Evolutionary conservation across 1,139 yeast genomes (phyloP).

Genomic region (Suhomyces choctaworum): DNA sequence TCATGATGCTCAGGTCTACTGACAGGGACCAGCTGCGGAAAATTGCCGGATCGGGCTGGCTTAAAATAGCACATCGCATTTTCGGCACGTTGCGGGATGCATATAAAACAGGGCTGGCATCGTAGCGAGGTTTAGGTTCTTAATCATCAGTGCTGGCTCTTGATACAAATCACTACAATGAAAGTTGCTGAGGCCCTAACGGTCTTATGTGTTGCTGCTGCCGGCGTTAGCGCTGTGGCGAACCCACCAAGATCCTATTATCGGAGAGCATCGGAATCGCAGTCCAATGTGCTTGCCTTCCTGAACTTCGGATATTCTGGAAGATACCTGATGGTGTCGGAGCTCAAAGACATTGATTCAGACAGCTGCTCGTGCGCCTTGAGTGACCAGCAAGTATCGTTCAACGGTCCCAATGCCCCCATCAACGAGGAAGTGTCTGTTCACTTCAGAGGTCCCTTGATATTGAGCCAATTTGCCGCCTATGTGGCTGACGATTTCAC

Average conservation of each 20-base stretch:
- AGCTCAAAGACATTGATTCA: slow-evolving; percentile 44
- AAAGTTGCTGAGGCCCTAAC: slow-evolving; percentile 1
- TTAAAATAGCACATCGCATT: too few relatives aligned
- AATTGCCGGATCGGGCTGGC: too few relatives aligned
- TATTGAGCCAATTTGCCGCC: slow-evolving; percentile 71
- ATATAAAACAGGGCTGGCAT: too few relatives aligned
- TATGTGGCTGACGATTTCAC: slow-evolving; percentile 28
- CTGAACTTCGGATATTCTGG: slow-evolving; percentile 70
- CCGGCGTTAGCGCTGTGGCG: slow-evolving; percentile 1
- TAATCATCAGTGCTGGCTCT: not conserved
- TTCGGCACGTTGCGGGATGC: too few relatives aligned
- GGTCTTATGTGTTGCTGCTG: slow-evolving; percentile 1
- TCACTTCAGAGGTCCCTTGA: slow-evolving; percentile 92
- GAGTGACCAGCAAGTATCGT: slow-evolving; percentile 48
- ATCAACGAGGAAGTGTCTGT: slow-evolving; percentile 86
- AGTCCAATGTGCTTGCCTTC: slow-evolving; percentile 18
- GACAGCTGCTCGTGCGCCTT: slow-evolving; percentile 68
- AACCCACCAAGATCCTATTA: not conserved
- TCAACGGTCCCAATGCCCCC: slow-evolving; percentile 80
- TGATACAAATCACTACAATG: slow-evolving; percentile 1
- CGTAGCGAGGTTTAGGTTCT: not conserved
- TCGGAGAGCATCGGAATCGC: slow-evolving; percentile 3
- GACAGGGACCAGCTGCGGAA: not conserved
- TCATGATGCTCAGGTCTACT: not conserved
- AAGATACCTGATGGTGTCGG: slow-evolving; percentile 68